Evolutionary conservation across 768 basidiomycete genomes (phyloP).

Genomic region (Russula sp.): DNA sequence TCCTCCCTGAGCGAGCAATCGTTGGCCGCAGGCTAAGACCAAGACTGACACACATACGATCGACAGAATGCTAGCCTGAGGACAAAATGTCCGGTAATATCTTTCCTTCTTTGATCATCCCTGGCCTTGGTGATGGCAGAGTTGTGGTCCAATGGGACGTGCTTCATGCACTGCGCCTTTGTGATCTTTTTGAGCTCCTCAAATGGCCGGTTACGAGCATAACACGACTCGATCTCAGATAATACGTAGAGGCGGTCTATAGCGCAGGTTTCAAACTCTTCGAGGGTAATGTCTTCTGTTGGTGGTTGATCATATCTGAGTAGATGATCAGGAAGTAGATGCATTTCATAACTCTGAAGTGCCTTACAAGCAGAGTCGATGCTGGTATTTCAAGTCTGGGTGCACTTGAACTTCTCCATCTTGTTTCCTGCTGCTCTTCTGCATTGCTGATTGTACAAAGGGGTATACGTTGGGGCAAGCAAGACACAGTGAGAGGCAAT

Average conservation of each 20-base stretch:
- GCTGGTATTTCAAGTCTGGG: conserved; percentile 49
- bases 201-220: conserved; percentile 76
- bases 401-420: conserved; percentile 33
- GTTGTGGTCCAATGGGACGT: conserved; percentile 66
- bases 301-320: conserved; percentile 85
- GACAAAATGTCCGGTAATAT: conserved; percentile 92
- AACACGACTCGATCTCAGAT: conserved; percentile 87
- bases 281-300: conserved; percentile 82
- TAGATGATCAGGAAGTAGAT: not conserved
- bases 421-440: conserved; percentile 20
- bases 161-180: conserved; percentile 61
- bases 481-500: not conserved
- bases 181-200: conserved; percentile 72
- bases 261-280: conserved; percentile 92
- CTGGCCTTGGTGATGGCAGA: conserved; percentile 47
- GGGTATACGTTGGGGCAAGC: not conserved
- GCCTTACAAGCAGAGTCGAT: conserved; percentile 73
- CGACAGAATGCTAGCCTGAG: conserved; percentile 92
- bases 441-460: conserved; percentile 23
- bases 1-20: conserved; percentile 63
- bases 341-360: not conserved
- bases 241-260: conserved; percentile 83
- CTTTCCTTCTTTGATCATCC: conserved; percentile 69
- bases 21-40: conserved; percentile 1
- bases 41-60: conserved; percentile 60